A percentile compares a stretch with the other conserved stretches of the same genome.
These are phyloP conservation scores for Sanghuangporus baumii DNA, from an alignment of 1,284 basidiomycete species.

Conservation along the genomic window DNA sequence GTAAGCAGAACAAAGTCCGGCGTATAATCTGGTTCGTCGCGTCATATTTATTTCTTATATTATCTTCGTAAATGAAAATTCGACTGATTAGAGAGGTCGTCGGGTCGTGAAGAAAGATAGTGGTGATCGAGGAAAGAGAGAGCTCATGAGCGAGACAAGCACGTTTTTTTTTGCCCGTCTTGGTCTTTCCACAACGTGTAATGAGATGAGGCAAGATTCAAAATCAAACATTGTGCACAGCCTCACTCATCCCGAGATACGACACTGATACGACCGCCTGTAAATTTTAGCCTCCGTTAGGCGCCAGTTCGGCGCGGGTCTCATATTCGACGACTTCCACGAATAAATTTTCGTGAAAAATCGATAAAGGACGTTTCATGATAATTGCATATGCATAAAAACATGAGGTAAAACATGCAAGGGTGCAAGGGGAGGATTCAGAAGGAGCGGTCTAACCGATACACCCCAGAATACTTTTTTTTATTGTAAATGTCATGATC, in stretches of 20 bases:
- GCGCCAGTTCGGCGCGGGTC: background rate
- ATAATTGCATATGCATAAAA: slow-evolving; percentile 20
- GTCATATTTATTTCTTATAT: background rate
- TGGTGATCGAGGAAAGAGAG: background rate
- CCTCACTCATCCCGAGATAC: background rate
- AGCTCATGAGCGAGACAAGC: background rate
- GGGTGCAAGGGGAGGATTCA: background rate
- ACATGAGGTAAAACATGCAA: slow-evolving; percentile 9
- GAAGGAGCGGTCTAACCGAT: slow-evolving; percentile 10
- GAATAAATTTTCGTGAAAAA: background rate
- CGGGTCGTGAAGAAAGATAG: background rate
- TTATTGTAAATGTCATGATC: slow-evolving; percentile 12
- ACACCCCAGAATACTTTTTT: slow-evolving; percentile 21
- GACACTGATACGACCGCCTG: background rate
- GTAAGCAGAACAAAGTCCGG: background rate
- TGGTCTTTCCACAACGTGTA: background rate
- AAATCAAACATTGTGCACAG: slow-evolving; percentile 1
- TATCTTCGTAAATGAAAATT: background rate
- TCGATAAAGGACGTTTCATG: slow-evolving; percentile 13
- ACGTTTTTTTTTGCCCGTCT: background rate
- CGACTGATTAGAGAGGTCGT: background rate
- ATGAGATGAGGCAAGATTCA: background rate
- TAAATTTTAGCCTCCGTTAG: background rate
- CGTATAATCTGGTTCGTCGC: background rate
- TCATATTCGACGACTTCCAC: background rate